Base-by-base conservation (phyloP, 2,329 filamentous ascomycete genomes). In the Fusarium buharicum region DNA sequence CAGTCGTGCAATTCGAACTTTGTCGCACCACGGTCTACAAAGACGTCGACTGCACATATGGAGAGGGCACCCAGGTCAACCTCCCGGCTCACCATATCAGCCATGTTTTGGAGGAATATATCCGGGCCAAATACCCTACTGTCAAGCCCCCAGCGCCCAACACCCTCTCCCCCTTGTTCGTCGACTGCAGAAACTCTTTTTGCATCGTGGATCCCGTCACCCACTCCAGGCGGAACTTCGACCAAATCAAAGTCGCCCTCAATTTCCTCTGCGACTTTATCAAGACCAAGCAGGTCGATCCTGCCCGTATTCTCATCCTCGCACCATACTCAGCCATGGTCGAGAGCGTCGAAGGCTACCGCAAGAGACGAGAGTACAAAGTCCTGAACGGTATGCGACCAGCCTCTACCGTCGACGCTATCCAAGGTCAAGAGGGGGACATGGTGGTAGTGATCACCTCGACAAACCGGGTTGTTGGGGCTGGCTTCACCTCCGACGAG, bases 401-500 rank as follows among this genome's bases (percentile, higher is more conserved):
- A 0, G 45, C 62, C 3, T 33, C 44, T 1, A 68, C 62, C 0
- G 49, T 70, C 16, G 62, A 70, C 37, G 59, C 56, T 1, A 70
- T 58, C 39, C 67, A 73, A 33, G 70, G 69, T 9, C 55, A 50
- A 16, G 66, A 73, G 41, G 49, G 24, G 2, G 62, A 69, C 17
- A 62, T 73, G 16, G 38, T 56, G 8, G 40, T 67, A 1, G 53
- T 67, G 14, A 48, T 73, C 18, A 60, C 70, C 16, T 59, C 62
- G 6, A 67, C 65, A 2, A 55, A 22, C 9, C 14, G 27, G 14
- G 18, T 16, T 4, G 6, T 13, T 7, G 41, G 50, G 20, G 40
- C 50, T n/a, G 50, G 50, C n/a, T 40, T 53, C 41, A 47, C 24
- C 8, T 20, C 41, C 2, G 41, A 53, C 11, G 18, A 47, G 14